Evolutionary conservation across 2,329 filamentous ascomycete genomes (phyloP), one percentile per base, ranked within the genome.

Genomic region (Catunica adiposa): DNA sequence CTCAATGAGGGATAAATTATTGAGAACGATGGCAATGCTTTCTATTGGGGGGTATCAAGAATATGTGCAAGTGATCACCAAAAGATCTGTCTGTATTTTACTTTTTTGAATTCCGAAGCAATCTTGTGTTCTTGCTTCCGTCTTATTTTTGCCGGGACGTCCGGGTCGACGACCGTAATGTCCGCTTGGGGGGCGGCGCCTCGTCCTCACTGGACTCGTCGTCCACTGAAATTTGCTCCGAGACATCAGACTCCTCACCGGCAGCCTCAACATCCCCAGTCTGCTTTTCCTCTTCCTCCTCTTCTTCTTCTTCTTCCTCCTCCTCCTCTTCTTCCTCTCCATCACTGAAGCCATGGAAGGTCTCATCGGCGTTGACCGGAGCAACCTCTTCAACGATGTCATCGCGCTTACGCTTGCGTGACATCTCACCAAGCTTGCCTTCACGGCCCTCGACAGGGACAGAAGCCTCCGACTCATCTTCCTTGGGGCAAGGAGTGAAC

Each of bases 391-490:
- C 38, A n/a, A 11, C 23, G 3, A 38, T 52, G 23, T 80, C 78
- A 17, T 80, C 78, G 15, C 72, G 70, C 62, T 82, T 82, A 63
- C 90, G 84, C 70, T 94, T 86, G 69, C 81, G 83, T 44, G 79
- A 80, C 82, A 94, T 95, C 69, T 96, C 88, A 17, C 89, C 89
- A 0, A 94, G 72, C 61, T 80, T 78, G 11, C 89, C 89, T 59
- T 85, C 78, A 50, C 89, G 79, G 3, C 86, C 86, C 59, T 82
- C 79, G n/a, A 83, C 72, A 15, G 34, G 42, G n/a, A 34, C 11
- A 34, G 29, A 34, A 34, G 48, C 25, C 20, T 57, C 51, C 7
- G 29, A 15, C 51, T 78, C 78, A 2, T 68, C 65, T 14, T 75
- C 70, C 1, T 89, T 88, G 8, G 89, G 83, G 7, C 56, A 60